Conservation (phyloP, 306 rosid species). For the Fagus crenata region DNA sequence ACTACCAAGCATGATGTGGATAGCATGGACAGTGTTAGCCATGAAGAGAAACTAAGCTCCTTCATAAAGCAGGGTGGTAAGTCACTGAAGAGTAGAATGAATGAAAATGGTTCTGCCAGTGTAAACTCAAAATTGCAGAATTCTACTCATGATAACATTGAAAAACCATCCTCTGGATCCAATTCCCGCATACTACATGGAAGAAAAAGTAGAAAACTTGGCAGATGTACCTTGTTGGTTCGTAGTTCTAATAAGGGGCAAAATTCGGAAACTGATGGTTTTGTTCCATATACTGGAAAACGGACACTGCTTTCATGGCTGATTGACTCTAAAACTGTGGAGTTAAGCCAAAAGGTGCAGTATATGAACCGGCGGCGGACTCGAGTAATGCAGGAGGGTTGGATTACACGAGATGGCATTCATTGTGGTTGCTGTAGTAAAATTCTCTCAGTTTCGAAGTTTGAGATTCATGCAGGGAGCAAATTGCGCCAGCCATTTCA, state of each 20-base stretch:
- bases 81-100: constrained; percentile 59
- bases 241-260: constrained; percentile 68
- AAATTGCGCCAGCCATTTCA: constrained; percentile 89
- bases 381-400: constrained; percentile 79
- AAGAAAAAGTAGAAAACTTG: constrained; percentile 73
- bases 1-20: constrained; percentile 50
- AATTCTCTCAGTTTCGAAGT: constrained; percentile 86
- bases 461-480: constrained; percentile 96
- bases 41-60: constrained; percentile 83
- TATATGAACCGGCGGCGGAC: constrained; percentile 79
- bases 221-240: constrained; percentile 77
- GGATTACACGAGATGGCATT: constrained; percentile 95
- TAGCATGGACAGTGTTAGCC: constrained; percentile 66
- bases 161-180: constrained; percentile 46
- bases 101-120: constrained; percentile 53
- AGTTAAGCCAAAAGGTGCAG: constrained; percentile 85
- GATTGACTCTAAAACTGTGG: constrained; percentile 74
- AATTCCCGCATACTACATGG: constrained; percentile 58
- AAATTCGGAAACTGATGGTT: constrained; percentile 76
- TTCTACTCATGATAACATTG: constrained; percentile 40
- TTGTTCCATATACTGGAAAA: constrained; percentile 90
- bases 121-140: constrained; percentile 50
- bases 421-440: constrained; percentile 97
- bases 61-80: constrained; percentile 78
- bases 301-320: constrained; percentile 93